Percentiles rank a stretch among this genome's conserved stretches.
These are phyloP conservation scores for Sugiyamaella lignohabitans DNA, from an alignment of 805 yeast genomes.

Conservation along the genomic window DNA sequence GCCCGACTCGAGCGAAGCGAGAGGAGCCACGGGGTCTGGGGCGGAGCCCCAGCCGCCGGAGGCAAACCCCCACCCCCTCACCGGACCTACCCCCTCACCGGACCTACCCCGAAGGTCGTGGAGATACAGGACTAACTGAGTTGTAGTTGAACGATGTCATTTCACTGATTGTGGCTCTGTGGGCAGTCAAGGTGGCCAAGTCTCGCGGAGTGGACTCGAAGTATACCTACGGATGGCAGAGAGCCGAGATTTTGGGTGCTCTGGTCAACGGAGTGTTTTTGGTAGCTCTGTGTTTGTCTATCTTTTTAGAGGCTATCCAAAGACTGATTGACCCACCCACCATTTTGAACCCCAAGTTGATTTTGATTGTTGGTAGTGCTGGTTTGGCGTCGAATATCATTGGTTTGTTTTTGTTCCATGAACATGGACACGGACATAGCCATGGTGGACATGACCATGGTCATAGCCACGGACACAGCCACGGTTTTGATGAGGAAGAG, in stretches of 20 bases:
- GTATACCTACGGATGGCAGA: slow-evolving; percentile 95
- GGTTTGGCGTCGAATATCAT: slow-evolving; percentile 78
- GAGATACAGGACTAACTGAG: too few relatives aligned
- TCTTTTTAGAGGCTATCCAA: slow-evolving; percentile 87
- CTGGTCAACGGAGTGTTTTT: slow-evolving; percentile 87
- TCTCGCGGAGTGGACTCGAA: slow-evolving; percentile 74
- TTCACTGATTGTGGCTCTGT: slow-evolving; percentile 80
- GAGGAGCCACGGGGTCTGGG: too few relatives aligned
- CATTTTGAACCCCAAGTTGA: slow-evolving; percentile 75
- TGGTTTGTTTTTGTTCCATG: slow-evolving; percentile 86
- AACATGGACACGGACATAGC: slow-evolving; percentile 54
- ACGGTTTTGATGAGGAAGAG: slow-evolving; percentile 22
- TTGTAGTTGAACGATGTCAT: slow-evolving; percentile 81
- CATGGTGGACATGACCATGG: too few relatives aligned
- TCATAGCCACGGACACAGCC: slow-evolving; percentile 22
- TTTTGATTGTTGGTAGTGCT: slow-evolving; percentile 71
- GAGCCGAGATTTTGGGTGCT: slow-evolving; percentile 96
- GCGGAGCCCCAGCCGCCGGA: too few relatives aligned
- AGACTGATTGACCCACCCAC: slow-evolving; percentile 75
- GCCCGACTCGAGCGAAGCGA: too few relatives aligned
- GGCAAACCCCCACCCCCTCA: too few relatives aligned
- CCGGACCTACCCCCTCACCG: too few relatives aligned
- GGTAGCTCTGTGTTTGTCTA: slow-evolving; percentile 86
- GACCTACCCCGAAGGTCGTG: too few relatives aligned
- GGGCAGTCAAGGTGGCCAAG: slow-evolving; percentile 93